Base-by-base conservation (phyloP, 2,329 filamentous ascomycete genomes). In the Didymella exigua region DNA sequence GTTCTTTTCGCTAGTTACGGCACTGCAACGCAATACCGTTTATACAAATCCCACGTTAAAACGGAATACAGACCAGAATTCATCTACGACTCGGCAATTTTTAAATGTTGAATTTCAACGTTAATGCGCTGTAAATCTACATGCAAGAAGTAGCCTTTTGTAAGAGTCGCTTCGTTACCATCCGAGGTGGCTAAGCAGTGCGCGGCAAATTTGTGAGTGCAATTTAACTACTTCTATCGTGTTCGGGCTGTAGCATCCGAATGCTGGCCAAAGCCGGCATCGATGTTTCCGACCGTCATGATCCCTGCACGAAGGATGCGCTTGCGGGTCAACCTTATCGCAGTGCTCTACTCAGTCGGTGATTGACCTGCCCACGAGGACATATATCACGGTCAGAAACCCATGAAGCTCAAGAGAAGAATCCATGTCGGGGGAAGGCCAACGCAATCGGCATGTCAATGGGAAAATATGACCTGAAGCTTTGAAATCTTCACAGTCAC, bases 301-400 rank as follows among this genome's bases (percentile, higher is more conserved):
- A 46, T 26, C 52, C 46, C 42, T 50, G 42, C 36, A 27, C 30
- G 19, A 47, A 46, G 29, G 29, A 31, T 49, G 42, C 46, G 52
- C 51, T 49, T 54, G 33, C 13, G 33, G 27, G 19, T 34, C 27
- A 34, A 54, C 16, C 40, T 49, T 24, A 18, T 40, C 21, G 16
- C 10, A 6, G n/a, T 24, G 6, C 10, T 19, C 19, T 19, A 38
- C n/a, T 54, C 45, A 34, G 27, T 31, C 5, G 16, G 7, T n/a
- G 29, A 13, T 6, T 40, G 40, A 41, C 27, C 40, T 41, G 8
- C 40, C 29, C 40, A 19, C 10, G 10, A 23, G n/a, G 16, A 24
- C 13, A 36, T 30, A 46, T 18, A 50, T 47, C 46, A 46, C 41
- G 50, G 11, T 36, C 16, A 47, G 10, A 45, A 26, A n/a, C 26